Percentiles rank a stretch among this genome's conserved stretches.
These are phyloP conservation scores for Pseudocercospora crystallina DNA, from an alignment of 2,329 filamentous ascomycete species.

Conservation along the genomic window DNA sequence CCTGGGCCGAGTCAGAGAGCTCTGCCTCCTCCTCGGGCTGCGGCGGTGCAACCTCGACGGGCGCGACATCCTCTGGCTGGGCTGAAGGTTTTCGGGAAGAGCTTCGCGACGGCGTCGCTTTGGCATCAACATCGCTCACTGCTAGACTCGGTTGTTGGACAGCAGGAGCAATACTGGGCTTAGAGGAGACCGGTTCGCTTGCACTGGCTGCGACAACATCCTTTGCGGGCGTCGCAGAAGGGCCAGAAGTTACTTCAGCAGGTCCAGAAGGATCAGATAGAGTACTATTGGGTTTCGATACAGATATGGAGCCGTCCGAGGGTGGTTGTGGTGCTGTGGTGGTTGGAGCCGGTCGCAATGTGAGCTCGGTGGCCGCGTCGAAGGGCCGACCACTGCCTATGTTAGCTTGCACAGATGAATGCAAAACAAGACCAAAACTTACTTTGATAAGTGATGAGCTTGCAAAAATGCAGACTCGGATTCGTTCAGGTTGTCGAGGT, in stretches of 20 bases:
- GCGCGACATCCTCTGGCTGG: conserved; percentile 16
- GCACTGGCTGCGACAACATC: conserved; percentile 13
- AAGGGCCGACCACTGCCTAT: conserved; percentile 55
- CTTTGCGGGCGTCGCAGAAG: conserved; percentile 20
- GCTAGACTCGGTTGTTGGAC: conserved; percentile 3
- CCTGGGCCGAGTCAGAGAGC: conserved; percentile 24
- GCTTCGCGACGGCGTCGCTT: not conserved
- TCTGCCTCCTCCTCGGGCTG: conserved; percentile 29
- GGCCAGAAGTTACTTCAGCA: conserved; percentile 7
- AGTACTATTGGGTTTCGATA: conserved; percentile 26
- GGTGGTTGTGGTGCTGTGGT: conserved; percentile 29
- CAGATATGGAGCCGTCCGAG: conserved; percentile 30
- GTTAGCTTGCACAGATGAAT: conserved; percentile 6
- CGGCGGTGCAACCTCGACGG: conserved; percentile 26
- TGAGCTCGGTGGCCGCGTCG: conserved; percentile 49
- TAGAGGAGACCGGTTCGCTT: conserved; percentile 9
- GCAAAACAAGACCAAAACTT: not conserved
- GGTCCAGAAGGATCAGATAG: conserved; percentile 11
- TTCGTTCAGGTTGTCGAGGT: conserved; percentile 4
- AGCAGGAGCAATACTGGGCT: conserved; percentile 10
- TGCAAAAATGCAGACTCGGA: conserved; percentile 17
- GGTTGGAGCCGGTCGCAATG: conserved; percentile 40
- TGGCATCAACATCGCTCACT: not conserved
- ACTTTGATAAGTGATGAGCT: conserved; percentile 15
- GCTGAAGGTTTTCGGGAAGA: conserved; percentile 6